These are phyloP conservation scores for Gonium pectorale DNA, from an alignment of 139 green algal species.

Conservation along the genomic window DNA sequence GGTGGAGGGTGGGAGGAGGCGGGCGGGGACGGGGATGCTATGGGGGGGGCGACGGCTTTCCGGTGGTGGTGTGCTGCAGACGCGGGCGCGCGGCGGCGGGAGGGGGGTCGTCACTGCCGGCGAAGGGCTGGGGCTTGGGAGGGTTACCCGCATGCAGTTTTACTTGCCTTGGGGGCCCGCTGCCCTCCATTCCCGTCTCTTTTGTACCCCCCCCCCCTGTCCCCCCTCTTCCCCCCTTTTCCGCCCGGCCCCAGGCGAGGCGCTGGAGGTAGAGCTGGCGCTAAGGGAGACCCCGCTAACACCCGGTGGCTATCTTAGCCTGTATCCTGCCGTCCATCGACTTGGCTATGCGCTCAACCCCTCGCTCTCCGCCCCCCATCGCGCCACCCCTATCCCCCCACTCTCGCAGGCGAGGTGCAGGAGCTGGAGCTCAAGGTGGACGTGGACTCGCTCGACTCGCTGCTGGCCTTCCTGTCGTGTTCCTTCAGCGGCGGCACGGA, in stretches of 20 bases:
- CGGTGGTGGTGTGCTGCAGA: not conserved
- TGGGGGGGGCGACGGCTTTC: not conserved
- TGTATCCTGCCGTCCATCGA: not conserved
- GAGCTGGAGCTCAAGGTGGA: slow-evolving; percentile 86
- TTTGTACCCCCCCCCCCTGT: not conserved
- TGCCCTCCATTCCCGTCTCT: no score
- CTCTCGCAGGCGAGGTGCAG: slow-evolving; percentile 78
- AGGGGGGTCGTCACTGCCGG: not conserved
- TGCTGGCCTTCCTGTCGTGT: slow-evolving; percentile 88
- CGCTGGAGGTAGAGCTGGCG: no score
- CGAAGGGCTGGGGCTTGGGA: no score
- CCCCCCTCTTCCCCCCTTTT: not conserved
- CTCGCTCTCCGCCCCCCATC: not conserved
- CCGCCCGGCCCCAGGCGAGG: no score
- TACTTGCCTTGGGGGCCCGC: no score
- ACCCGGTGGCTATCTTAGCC: no score
- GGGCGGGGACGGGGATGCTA: not conserved
- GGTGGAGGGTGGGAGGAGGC: not conserved
- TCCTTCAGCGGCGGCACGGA: slow-evolving; percentile 77
- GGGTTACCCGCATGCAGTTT: no score
- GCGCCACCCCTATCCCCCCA: not conserved
- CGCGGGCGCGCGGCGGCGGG: not conserved
- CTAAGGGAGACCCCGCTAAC: no score
- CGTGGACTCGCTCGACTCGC: slow-evolving; percentile 60
- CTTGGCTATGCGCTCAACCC: not conserved